Percentiles rank a stretch among this genome's conserved stretches.
Conservation (phyloP, 768 basidiomycete species). For the Phylloporus sp. region DNA sequence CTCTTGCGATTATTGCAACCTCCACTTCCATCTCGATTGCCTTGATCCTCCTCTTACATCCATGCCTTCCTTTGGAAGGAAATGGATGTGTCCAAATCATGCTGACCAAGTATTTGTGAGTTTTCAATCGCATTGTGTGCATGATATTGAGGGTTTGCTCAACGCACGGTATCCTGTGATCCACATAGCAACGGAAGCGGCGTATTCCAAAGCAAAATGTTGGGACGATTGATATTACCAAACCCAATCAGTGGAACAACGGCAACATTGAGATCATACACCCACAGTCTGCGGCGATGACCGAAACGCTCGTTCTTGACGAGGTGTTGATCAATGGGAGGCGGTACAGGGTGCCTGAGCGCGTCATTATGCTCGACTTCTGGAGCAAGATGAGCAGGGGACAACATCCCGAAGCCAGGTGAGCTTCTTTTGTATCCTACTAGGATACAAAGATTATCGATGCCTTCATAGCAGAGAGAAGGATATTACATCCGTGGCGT, state of each 20-base stretch:
- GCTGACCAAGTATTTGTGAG: conserved; percentile 82
- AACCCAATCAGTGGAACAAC: conserved; percentile 75
- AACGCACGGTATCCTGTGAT: neutral
- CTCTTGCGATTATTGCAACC: conserved; percentile 91
- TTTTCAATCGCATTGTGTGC: conserved; percentile 11
- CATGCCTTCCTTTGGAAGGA: conserved; percentile 84
- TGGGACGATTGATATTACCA: conserved; percentile 69
- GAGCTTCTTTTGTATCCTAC: conserved; percentile 18
- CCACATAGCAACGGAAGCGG: conserved; percentile 65
- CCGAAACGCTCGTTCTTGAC: conserved; percentile 58
- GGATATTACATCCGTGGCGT: conserved; percentile 47
- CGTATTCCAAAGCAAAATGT: conserved; percentile 73
- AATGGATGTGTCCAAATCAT: conserved; percentile 99
- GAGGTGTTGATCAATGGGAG: conserved; percentile 86
- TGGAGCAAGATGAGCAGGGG: conserved; percentile 76
- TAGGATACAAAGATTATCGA: neutral
- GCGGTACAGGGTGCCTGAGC: conserved; percentile 90
- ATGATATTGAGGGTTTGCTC: neutral
- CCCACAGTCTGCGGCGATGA: conserved; percentile 47
- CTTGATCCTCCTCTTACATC: conserved; percentile 83
- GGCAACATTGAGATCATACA: conserved; percentile 89
- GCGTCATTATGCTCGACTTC: conserved; percentile 89
- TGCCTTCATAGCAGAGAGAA: conserved; percentile 13
- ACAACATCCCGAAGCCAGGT: conserved; percentile 40
- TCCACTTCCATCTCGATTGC: conserved; percentile 98